Conservation (phyloP, 805 yeast genomes). For the Schizosaccharomyces cryophilus region DNA sequence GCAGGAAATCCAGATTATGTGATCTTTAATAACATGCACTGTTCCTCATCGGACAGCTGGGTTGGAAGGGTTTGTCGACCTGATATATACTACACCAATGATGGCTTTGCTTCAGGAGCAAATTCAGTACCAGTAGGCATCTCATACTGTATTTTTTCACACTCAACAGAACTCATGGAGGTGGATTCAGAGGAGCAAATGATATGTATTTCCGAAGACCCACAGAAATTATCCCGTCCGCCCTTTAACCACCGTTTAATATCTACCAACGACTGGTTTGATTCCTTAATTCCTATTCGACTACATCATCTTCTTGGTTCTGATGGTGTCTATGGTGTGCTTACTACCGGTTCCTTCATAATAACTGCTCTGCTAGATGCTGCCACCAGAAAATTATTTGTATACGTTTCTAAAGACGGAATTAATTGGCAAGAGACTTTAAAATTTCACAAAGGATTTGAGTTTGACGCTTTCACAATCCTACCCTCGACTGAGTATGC, state of each 20-base stretch:
- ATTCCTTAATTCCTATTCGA: background rate
- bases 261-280: background rate
- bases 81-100: background rate
- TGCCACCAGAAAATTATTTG: background rate
- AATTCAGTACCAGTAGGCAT: background rate
- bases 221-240: background rate
- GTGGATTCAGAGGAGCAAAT: background rate
- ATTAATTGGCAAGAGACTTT: background rate
- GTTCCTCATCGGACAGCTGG: background rate
- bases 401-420: background rate
- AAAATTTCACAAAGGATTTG: background rate
- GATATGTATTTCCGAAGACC: background rate
- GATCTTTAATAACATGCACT: background rate
- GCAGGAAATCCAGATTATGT: background rate
- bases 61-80: background rate
- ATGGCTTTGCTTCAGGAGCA: background rate
- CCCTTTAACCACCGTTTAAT: background rate
- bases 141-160: background rate
- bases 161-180: background rate
- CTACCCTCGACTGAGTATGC: background rate
- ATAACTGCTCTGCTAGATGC: background rate
- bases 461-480: background rate
- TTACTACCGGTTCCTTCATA: background rate
- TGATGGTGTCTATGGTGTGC: background rate
- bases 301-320: background rate